Percentiles rank a stretch among this genome's conserved stretches.
Evolutionary conservation across 2,329 filamentous ascomycete genomes (phyloP).

Genomic region (Talaromyces sp.): DNA sequence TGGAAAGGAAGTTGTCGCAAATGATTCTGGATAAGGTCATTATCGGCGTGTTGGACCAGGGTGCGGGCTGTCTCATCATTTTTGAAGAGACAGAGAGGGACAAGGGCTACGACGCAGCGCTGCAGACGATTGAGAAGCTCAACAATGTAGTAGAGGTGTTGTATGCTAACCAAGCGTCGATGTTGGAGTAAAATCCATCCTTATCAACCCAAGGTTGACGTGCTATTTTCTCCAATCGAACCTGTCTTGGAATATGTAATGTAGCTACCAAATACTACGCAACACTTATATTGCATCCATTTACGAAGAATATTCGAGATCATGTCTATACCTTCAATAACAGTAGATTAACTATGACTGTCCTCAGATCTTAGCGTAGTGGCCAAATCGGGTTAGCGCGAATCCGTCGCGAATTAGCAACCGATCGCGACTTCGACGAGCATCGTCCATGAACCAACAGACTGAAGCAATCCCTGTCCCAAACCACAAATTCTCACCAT

Average conservation of each 20-base stretch:
- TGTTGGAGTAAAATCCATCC: conserved; percentile 65
- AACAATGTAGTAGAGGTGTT: conserved; percentile 95
- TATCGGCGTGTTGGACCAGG: conserved; percentile 93
- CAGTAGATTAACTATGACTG: neutral
- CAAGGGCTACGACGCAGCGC: conserved; percentile 86
- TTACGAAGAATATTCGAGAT: neutral
- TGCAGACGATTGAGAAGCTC: conserved; percentile 94
- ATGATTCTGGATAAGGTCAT: conserved; percentile 99
- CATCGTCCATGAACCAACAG: neutral
- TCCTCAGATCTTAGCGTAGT: neutral
- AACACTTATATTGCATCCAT: neutral
- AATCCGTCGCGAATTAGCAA: neutral
- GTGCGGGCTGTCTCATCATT: conserved; percentile 93
- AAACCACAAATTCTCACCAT: neutral
- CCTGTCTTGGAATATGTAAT: neutral
- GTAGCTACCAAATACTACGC: neutral
- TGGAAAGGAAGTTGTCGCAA: conserved; percentile 96
- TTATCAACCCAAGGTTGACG: neutral
- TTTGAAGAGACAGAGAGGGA: conserved; percentile 94
- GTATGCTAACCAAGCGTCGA: conserved; percentile 94
- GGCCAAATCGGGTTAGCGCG: conserved; percentile 8
- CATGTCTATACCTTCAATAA: neutral
- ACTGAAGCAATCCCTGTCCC: neutral
- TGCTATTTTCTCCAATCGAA: neutral
- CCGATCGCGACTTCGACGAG: conserved; percentile 8